Evolutionary conservation across 495 filamentous ascomycete species (phyloP).

Genomic region (Lepidopterella palustris): DNA sequence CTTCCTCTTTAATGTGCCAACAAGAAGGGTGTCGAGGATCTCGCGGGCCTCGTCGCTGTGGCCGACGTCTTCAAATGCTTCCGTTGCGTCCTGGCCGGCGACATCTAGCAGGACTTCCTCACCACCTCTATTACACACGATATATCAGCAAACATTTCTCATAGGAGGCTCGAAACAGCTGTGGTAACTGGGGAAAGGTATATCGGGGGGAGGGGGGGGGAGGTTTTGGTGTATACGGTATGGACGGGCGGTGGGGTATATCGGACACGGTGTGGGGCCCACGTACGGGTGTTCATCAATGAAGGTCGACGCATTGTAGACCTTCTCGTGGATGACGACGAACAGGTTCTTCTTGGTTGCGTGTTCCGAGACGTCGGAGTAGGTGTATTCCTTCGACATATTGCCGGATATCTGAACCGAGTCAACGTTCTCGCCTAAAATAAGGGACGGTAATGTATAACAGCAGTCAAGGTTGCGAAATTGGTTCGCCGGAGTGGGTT

Average conservation of each 20-base stretch:
- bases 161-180: neutral
- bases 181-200: neutral
- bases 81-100: conserved; percentile 91
- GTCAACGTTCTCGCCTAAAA: neutral
- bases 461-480: neutral
- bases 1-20: conserved; percentile 78
- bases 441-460: neutral
- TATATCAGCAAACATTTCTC: neutral
- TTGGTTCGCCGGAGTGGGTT: neutral
- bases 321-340: conserved; percentile 89
- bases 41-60: conserved; percentile 98
- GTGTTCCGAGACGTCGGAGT: conserved; percentile 78
- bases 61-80: conserved; percentile 98
- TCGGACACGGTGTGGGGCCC: no score
- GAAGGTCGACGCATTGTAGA: conserved; percentile 85
- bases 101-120: conserved; percentile 98
- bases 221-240: neutral
- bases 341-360: conserved; percentile 93
- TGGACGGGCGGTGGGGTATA: conserved; percentile 4
- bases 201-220: neutral
- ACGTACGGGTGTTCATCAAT: conserved; percentile 99
- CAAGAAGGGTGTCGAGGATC: conserved; percentile 72
- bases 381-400: conserved; percentile 62
- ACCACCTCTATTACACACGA: conserved; percentile 61
- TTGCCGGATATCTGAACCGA: conserved; percentile 7